Base-by-base conservation (phyloP, 345 rosid species). In the Gossypium ekmanianum region DNA sequence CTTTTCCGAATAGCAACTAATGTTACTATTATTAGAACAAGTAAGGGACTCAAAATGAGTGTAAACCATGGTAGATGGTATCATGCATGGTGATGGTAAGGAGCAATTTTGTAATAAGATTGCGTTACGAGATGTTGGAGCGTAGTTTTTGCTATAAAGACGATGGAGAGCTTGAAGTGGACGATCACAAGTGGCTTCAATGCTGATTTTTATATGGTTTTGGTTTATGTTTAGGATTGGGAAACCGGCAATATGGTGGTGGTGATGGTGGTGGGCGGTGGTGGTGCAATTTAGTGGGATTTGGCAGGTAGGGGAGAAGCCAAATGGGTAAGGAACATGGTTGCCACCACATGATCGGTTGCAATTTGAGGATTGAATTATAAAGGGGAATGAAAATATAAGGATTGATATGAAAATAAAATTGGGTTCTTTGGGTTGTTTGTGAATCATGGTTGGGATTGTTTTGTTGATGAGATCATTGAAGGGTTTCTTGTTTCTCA, bases 201-300 rank as follows among this genome's bases (percentile, higher is more conserved):
- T 54, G 45, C 58, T 68, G 81, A 88, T 20, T 48, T 72, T 83
- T 18, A 90, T 61, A 67, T 24, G 48, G 8, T 84, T 66, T 3
- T 8, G 3, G 39, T 67, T 67, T 6, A 80, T 61, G 27, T 18
- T 1, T 2, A 68, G 61, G 63, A 87, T 78, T 0, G 70, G 81
- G 74, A 87, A 70, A 52, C 61, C 74, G 2, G 74, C 61, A 34
- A 70, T 5, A 16, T 84, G 3, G 75, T 82, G 5, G 79, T 77
- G 1, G 4, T 68, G 61, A 83, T 71, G 1, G 4, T 68, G 62
- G 82, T 72, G 27, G 20, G 80, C 81, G 0, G 50, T n/a, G 4
- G 67, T 2, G 45, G 81, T 76, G 77, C 95, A 92, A 47, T 76
- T 82, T 34, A 90, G 81, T 41, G 16, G 88, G 78, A 93, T 90